Evolutionary conservation across 495 filamentous ascomycete species (phyloP).

Genomic region (Alectoria sarmentosa): DNA sequence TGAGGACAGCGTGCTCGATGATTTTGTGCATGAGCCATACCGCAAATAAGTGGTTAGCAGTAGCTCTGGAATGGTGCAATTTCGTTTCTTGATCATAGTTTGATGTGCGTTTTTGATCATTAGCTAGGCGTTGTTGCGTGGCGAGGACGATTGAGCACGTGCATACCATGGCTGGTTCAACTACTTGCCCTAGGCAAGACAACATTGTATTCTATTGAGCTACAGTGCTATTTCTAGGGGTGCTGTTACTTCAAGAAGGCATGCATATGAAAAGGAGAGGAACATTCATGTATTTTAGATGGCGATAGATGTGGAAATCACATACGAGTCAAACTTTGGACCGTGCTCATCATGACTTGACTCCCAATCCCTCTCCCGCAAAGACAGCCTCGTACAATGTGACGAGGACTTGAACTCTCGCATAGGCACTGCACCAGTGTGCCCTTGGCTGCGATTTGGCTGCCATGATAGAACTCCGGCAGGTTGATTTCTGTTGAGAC

Average conservation of each 20-base stretch:
- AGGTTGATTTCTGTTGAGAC: no score
- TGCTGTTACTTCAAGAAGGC: background rate
- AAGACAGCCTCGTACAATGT: no score
- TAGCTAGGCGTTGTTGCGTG: constrained; percentile 17
- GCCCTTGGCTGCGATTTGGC: no score
- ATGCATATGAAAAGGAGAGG: background rate
- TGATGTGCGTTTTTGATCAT: background rate
- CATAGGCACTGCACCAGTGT: background rate
- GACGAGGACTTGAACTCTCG: no score
- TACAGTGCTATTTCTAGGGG: background rate
- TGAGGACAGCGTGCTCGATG: constrained; percentile 20
- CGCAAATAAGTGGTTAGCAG: constrained; percentile 7
- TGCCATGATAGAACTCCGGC: no score
- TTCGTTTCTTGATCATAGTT: constrained; percentile 2
- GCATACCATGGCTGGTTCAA: background rate
- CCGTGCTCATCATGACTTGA: background rate
- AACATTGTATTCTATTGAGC: background rate
- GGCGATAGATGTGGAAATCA: background rate
- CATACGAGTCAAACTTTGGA: background rate
- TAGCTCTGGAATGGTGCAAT: background rate
- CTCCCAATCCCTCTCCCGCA: background rate
- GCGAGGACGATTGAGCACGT: background rate
- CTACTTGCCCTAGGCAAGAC: background rate
- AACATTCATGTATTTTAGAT: background rate
- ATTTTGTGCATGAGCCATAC: constrained; percentile 17